Evolutionary conservation across 345 rosid genomes (phyloP).

Genomic region (Aquilaria yunnanensis): DNA sequence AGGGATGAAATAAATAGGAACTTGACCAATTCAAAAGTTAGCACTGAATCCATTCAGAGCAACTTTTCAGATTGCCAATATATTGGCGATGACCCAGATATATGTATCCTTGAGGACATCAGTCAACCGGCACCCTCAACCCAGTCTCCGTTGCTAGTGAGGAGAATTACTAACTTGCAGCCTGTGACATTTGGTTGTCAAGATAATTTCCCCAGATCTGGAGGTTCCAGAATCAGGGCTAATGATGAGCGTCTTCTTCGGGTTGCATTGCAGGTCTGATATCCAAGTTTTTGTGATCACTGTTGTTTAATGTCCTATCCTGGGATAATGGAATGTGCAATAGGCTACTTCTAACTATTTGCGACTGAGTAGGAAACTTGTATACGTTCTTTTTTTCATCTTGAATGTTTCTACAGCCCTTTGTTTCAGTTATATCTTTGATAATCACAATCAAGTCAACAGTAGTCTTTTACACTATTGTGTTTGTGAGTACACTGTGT

Average conservation of each 20-base stretch:
- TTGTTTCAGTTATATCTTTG: too few relatives aligned
- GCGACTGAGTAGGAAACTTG: too few relatives aligned
- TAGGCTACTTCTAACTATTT: neutral
- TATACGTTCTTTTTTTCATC: neutral
- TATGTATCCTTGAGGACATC: slow-evolving; percentile 70
- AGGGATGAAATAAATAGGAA: slow-evolving; percentile 32
- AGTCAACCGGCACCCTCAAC: slow-evolving; percentile 44
- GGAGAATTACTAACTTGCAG: slow-evolving; percentile 21
- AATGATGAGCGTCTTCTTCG: slow-evolving; percentile 49
- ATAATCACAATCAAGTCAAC: too few relatives aligned
- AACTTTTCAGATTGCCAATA: slow-evolving; percentile 46
- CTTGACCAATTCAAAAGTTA: slow-evolving; percentile 37
- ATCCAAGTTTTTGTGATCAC: neutral
- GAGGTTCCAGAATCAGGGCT: slow-evolving; percentile 32
- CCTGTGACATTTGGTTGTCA: slow-evolving; percentile 22
- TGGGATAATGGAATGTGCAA: neutral
- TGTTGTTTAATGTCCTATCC: neutral
- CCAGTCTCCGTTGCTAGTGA: slow-evolving; percentile 26
- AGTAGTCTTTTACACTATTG: too few relatives aligned
- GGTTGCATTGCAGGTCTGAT: slow-evolving; percentile 79
- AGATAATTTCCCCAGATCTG: slow-evolving; percentile 27
- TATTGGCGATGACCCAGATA: slow-evolving; percentile 65
- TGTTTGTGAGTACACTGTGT: too few relatives aligned
- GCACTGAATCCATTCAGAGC: slow-evolving; percentile 68
- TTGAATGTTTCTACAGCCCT: neutral